phyloP scores from a whole-genome alignment of 805 yeast species.

The Kodamaea laetipori region DNA sequence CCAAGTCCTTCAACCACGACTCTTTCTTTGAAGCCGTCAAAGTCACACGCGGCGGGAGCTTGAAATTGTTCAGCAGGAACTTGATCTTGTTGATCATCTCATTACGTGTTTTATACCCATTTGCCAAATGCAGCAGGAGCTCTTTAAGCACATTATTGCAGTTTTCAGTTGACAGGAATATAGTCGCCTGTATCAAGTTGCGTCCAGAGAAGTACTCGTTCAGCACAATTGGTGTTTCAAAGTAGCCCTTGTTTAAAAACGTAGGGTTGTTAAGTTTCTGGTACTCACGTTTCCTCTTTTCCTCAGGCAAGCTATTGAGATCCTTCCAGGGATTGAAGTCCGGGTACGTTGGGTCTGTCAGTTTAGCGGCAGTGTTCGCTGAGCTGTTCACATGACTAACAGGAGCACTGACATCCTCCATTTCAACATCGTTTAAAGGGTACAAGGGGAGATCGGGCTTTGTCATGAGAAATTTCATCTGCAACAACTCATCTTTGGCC shows the following conservation, averaged over 20 bases:
- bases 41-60: slow-evolving; percentile 88
- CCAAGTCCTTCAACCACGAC: slow-evolving; percentile 81
- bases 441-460: slow-evolving; percentile 35
- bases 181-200: slow-evolving; percentile 52
- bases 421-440: slow-evolving; percentile 32
- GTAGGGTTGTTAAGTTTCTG: slow-evolving; percentile 48
- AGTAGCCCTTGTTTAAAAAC: slow-evolving; percentile 68
- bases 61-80: slow-evolving; percentile 47
- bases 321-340: slow-evolving; percentile 76
- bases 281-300: slow-evolving; percentile 47
- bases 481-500: slow-evolving; percentile 34
- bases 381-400: neutral
- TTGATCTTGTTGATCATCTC: slow-evolving; percentile 43
- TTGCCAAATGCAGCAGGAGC: slow-evolving; percentile 40
- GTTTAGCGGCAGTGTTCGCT: neutral
- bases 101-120: slow-evolving; percentile 39
- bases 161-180: slow-evolving; percentile 37
- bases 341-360: slow-evolving; percentile 48
- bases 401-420: slow-evolving; percentile 6
- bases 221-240: slow-evolving; percentile 60
- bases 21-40: slow-evolving; percentile 84
- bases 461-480: slow-evolving; percentile 40
- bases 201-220: slow-evolving; percentile 75
- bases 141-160: slow-evolving; percentile 40
- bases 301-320: slow-evolving; percentile 33